These are phyloP conservation scores for Suillus subluteus DNA, from an alignment of 768 basidiomycete species.

Conservation along the genomic window DNA sequence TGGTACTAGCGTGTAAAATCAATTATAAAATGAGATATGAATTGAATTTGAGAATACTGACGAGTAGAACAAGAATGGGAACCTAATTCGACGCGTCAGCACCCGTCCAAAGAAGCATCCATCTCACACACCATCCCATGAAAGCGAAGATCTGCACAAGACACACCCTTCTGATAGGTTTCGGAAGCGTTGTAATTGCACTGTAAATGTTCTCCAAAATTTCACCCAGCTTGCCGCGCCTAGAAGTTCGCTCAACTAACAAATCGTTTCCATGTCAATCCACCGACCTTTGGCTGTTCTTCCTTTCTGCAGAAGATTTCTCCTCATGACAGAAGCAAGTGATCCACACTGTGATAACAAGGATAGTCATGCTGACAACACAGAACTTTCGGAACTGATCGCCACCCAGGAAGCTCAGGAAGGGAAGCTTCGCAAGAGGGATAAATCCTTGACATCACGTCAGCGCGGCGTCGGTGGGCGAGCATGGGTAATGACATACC, in stretches of 20 bases:
- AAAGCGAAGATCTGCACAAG: slow-evolving; percentile 94
- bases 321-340: slow-evolving; percentile 90
- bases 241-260: slow-evolving; percentile 6
- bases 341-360: slow-evolving; percentile 81
- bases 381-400: slow-evolving; percentile 97
- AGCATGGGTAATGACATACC: slow-evolving; percentile 48
- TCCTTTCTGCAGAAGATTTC: slow-evolving; percentile 58
- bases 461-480: slow-evolving; percentile 10
- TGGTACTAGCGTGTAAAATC: slow-evolving; percentile 57
- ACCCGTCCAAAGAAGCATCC: slow-evolving; percentile 4
- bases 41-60: slow-evolving; percentile 36
- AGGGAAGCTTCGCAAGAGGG: slow-evolving; percentile 79
- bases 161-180: slow-evolving; percentile 86
- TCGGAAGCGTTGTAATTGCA: slow-evolving; percentile 76
- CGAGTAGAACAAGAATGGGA: slow-evolving; percentile 95
- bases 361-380: slow-evolving; percentile 77
- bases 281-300: slow-evolving; percentile 25
- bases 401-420: slow-evolving; percentile 82
- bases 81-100: slow-evolving; percentile 51
- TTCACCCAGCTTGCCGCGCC: slow-evolving; percentile 62
- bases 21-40: slow-evolving; percentile 9
- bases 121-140: slow-evolving; percentile 81
- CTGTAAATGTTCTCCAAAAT: slow-evolving; percentile 77
- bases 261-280: slow-evolving; percentile 10
- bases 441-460: slow-evolving; percentile 65